Evolutionary conservation across 2,329 filamentous ascomycete genomes (phyloP).

Genomic region (Fonsecaea multimorphosa): DNA sequence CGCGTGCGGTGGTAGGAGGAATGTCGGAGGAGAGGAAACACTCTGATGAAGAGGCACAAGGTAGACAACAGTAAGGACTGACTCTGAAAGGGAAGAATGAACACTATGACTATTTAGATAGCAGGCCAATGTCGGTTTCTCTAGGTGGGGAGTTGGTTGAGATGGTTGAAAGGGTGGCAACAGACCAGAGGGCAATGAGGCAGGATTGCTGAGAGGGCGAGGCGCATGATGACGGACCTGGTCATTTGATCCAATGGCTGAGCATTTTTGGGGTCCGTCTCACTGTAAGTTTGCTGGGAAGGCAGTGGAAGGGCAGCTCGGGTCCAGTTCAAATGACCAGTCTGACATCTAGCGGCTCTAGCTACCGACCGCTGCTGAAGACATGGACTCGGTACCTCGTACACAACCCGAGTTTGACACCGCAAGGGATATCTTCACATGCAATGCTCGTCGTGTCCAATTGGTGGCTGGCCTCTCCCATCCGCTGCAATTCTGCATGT

Average conservation of each 20-base stretch:
- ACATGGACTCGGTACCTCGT: no score
- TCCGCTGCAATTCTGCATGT: constrained; percentile 7
- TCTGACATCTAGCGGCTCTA: neutral
- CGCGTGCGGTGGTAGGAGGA: constrained; percentile 3
- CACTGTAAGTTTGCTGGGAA: neutral
- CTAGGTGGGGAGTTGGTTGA: constrained; percentile 6
- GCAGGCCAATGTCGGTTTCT: neutral
- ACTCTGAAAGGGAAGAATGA: constrained; percentile 19
- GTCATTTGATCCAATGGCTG: neutral
- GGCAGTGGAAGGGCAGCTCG: neutral
- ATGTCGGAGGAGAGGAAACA: neutral
- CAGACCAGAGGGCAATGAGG: neutral
- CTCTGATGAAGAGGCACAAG: neutral
- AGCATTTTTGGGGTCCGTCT: neutral
- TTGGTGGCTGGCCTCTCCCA: constrained; percentile 17
- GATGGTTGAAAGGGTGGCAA: constrained; percentile 1
- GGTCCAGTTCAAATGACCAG: neutral
- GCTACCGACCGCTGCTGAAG: neutral
- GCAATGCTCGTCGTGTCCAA: constrained; percentile 19
- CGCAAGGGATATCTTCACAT: constrained; percentile 23
- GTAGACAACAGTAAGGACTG: constrained; percentile 27
- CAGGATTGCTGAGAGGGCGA: neutral
- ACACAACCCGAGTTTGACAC: neutral
- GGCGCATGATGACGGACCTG: neutral
- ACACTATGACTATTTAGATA: constrained; percentile 20